Base-by-base conservation (phyloP, 2,329 filamentous ascomycete genomes). In the Phaeosphaeria sp. region DNA sequence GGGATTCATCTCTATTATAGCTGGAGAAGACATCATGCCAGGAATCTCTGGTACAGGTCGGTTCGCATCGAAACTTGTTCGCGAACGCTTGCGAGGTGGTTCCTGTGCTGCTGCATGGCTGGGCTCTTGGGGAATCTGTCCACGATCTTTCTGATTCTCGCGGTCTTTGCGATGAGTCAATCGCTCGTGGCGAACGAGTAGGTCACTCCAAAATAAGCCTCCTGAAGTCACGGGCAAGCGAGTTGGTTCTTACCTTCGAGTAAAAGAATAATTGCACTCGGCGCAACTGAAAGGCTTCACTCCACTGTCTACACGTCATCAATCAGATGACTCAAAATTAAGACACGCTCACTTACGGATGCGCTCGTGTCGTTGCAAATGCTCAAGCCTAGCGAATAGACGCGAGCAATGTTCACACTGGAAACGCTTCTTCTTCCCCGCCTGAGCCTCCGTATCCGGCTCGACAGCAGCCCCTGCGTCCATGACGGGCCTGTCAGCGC, bases 241-340 rank as follows among this genome's bases (percentile, higher is more conserved):
- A 33, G 30, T 17, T n/a, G 11, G 17, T n/a, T 23, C 64, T 27
- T 77, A 78, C 77, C 77, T 79, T 65, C 77, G 68, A 10, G 77
- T 78, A 63, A 79, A 79, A 10, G 76, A 77, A 60, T 77, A 77
- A 43, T 77, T 77, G 62, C 77, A 79, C 58, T 75, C 70, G 41
- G 67, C 59, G 59, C 77, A 79, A 42, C 68, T 64, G 64, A 79
- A 79, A 7, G 77, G 77, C 62, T 79, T 79, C 56, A 78, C 72
- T 23, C 77, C 74, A 44, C 75, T 79, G 62, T 79, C 75, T 73
- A 44, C 52, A 36, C 18, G 5, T 43, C 25, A 54, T 72, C 21
- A 72, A 62, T 52, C 30, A 30, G 9, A 27, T 50, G 23, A 23
- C 43, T 33, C 30, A 30, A 2, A 17, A 25, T 23, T 18, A 22